phyloP scores from a whole-genome alignment of 371 early-diverging fungal species.

The Phascolomyces articulosus region DNA sequence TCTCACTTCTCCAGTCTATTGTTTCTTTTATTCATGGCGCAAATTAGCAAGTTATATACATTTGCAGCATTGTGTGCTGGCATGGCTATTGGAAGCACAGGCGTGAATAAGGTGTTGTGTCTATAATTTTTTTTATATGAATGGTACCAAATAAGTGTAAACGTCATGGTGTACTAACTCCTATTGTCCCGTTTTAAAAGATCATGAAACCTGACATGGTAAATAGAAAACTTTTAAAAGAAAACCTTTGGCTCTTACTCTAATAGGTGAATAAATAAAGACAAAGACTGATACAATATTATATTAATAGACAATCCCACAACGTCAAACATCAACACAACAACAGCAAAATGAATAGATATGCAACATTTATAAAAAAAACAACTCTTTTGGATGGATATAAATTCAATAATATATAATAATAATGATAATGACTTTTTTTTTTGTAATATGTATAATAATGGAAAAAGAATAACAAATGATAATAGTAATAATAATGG shows the following conservation, averaged over 20 bases:
- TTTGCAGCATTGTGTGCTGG: conserved; percentile 43
- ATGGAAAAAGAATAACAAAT: too few species aligned
- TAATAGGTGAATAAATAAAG: not conserved
- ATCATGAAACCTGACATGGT: conserved; percentile 24
- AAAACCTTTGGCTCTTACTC: too few species aligned
- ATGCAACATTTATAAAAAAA: not conserved
- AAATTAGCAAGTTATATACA: conserved; percentile 41
- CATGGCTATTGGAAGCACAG: conserved; percentile 52
- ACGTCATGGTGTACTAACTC: not conserved
- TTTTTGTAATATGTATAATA: too few species aligned
- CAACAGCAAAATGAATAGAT: not conserved
- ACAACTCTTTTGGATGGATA: not conserved
- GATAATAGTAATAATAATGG: too few species aligned
- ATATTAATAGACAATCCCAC: not conserved
- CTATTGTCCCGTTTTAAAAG: conserved; percentile 3
- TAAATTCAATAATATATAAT: too few species aligned
- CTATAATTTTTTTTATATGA: not conserved
- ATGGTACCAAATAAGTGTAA: not conserved
- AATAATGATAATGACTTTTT: too few species aligned
- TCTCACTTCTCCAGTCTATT: not conserved
- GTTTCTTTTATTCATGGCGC: conserved; percentile 32
- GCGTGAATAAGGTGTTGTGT: conserved; percentile 42
- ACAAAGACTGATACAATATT: not conserved
- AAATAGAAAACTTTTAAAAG: not conserved
- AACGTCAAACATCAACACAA: not conserved